Base-by-base conservation (phyloP, 305 asterid species). In the Rubia occidens region DNA sequence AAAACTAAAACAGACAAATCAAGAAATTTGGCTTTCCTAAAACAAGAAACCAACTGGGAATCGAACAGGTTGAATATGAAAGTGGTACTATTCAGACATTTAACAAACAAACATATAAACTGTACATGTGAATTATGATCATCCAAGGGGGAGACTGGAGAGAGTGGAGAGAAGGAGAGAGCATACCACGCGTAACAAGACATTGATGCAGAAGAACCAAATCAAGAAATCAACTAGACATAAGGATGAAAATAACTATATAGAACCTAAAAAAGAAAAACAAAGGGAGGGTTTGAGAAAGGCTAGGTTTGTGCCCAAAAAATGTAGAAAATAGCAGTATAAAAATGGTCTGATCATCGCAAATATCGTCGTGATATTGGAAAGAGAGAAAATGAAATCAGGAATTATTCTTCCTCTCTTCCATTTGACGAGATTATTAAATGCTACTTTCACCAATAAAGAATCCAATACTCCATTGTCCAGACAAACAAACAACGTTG, bases 401-500 rank as follows among this genome's bases (percentile, higher is more conserved):
- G 45, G 35, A 45, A 51, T 8, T n/a, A 58, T 65, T 18, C 39
- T n/a, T 44, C 11, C 21, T 66, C 9, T 21, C 61, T 43, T 21
- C 43, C 62, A 69, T 70, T 56, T 32, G 63, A 39, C 65, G 71
- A 43, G 29, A 69, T 63, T 63, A 63, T 15, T 15, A 37, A 15
- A 63, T 63, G 64, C 17, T 8, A 13, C 17, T 58, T 58, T 58
- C 35, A 26, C 63, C 35, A 26, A 20, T 24, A 58, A 58, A 58
- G 32, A 58, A 61, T 21, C 35, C 32, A 56, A 56, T 35, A 18
- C 9, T 63, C 67, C 51, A 11, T 37, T 17, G 51, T 11, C 24
- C 47, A 61, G 42, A 61, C 66, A 61, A 61, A 61, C n/a, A 67
- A 56, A 35, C 67, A 18, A 72, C 42, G 60, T 39, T 43, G 64